Conservation (phyloP, 139 green algal species). For the Haematococcus sp. region DNA sequence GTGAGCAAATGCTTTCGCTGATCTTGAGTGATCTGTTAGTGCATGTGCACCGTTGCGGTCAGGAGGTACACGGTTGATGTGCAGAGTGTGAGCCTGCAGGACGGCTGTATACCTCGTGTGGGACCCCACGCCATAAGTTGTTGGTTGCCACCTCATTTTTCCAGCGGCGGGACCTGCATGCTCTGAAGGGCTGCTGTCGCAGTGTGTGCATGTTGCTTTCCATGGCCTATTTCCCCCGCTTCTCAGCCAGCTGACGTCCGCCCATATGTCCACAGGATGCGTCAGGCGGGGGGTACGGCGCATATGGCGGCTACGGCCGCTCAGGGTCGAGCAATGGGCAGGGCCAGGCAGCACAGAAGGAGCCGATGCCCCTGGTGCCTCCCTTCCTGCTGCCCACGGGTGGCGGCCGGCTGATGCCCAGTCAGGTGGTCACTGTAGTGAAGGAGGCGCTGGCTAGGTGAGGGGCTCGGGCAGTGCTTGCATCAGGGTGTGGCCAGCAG, state of each 20-base stretch:
- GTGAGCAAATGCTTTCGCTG: too few species aligned
- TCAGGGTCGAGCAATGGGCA: neutral
- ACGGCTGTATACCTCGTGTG: neutral
- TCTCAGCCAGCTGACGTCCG: too few species aligned
- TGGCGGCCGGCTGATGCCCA: neutral
- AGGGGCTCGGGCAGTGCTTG: neutral
- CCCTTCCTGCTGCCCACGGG: neutral
- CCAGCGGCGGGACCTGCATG: neutral
- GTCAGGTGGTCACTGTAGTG: neutral
- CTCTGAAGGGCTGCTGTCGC: too few species aligned
- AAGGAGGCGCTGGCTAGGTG: neutral
- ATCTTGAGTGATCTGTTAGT: neutral
- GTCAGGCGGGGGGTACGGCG: neutral
- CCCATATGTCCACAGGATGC: neutral
- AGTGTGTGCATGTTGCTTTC: neutral
- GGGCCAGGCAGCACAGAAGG: neutral
- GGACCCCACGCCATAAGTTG: neutral
- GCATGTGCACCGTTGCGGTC: neutral
- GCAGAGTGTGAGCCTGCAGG: neutral
- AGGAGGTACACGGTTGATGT: neutral
- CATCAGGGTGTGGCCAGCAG: too few species aligned
- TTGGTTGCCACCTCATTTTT: neutral
- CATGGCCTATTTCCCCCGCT: too few species aligned
- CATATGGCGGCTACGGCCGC: neutral
- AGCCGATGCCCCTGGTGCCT: constrained; percentile 6